A percentile compares a stretch with the other conserved stretches of the same genome.
Evolutionary conservation across 2,329 filamentous ascomycete genomes (phyloP).

Genomic region (Apiospora saccharicola): DNA sequence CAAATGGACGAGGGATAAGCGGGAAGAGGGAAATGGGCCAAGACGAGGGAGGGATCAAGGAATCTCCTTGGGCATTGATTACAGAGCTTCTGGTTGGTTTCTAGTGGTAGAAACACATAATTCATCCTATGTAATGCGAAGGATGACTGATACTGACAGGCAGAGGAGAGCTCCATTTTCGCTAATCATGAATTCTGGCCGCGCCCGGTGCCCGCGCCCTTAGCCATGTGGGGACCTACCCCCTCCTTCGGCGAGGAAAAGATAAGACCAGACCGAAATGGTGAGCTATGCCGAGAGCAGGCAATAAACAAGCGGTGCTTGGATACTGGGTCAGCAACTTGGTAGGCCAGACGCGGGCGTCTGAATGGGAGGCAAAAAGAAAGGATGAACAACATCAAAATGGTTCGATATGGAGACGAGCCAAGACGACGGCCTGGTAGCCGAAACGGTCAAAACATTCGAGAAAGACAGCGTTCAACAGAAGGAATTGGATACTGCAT

Average conservation of each 20-base stretch:
- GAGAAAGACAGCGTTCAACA: neutral
- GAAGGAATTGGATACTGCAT: constrained; percentile 3
- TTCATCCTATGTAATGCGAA: neutral
- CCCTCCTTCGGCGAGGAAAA: neutral
- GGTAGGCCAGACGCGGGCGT: neutral
- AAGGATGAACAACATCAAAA: neutral
- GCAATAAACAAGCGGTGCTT: constrained; percentile 1
- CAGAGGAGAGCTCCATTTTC: neutral
- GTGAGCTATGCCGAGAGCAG: constrained; percentile 4
- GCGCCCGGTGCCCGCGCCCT: constrained; percentile 7
- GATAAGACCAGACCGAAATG: constrained; percentile 1
- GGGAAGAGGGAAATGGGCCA: neutral
- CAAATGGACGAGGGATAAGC: neutral
- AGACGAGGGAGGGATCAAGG: neutral
- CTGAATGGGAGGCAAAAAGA: neutral
- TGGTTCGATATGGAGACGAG: neutral
- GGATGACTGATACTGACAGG: neutral
- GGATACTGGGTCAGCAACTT: constrained; percentile 7
- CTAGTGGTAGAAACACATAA: neutral
- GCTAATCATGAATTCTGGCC: constrained; percentile 11
- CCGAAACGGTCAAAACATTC: constrained; percentile 4
- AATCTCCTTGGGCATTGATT: neutral
- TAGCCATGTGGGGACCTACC: constrained; percentile 9
- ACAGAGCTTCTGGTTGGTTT: too few relatives aligned
- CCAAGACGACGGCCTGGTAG: neutral